Evolutionary conservation across 768 basidiomycete genomes (phyloP), one percentile per base, ranked within the genome.

Genomic region (Tulasnella sp.): DNA sequence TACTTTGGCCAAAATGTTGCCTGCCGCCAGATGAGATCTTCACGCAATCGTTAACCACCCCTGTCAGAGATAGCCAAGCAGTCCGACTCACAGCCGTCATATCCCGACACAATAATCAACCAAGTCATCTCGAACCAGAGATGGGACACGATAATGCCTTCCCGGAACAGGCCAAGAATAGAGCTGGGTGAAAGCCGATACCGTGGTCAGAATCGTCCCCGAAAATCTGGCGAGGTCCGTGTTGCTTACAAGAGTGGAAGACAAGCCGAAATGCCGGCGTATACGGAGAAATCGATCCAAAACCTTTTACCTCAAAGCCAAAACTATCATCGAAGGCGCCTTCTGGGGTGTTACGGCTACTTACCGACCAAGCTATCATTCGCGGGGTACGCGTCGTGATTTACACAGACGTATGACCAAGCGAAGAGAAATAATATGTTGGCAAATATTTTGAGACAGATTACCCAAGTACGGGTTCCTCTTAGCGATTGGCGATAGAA

Each of bases 341-440:
- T 22, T 3, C 34, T 14, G 3, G 64, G 4, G 24, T 69, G 28
- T 22, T 69, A 12, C 12, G 12, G 7, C 28, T 34, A 69, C 24
- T 28, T 31, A 69, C 64, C 64, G 3, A 69, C 16, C 14, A 31
- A 5, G 34, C 2, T 41, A 24, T 74, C 42, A 3, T 8, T 5
- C 28, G 12, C 3, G 12, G 3, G 3, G 28, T 69, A 69, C 2
- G 46, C 20, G 1, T 28, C 4, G 28, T 12, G 3, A 28, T 41
- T 75, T 41, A 31, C 2, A 12, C 0, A 42, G 22, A 75, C 3
- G 22, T 22, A n/a, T 11, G 7, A n/a, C 74, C 41, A 42, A 37
- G 74, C 74, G 41, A 75, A 42, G 41, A 48, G 74, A 75, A 42
- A 69, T 41, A 48, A 16, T 12, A 75, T 42, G 74, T 42, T 48